A percentile compares a stretch with the other conserved stretches of the same genome.
phyloP scores from a whole-genome alignment of 1,284 basidiomycete species.

The Moesziomyces antarcticus region DNA sequence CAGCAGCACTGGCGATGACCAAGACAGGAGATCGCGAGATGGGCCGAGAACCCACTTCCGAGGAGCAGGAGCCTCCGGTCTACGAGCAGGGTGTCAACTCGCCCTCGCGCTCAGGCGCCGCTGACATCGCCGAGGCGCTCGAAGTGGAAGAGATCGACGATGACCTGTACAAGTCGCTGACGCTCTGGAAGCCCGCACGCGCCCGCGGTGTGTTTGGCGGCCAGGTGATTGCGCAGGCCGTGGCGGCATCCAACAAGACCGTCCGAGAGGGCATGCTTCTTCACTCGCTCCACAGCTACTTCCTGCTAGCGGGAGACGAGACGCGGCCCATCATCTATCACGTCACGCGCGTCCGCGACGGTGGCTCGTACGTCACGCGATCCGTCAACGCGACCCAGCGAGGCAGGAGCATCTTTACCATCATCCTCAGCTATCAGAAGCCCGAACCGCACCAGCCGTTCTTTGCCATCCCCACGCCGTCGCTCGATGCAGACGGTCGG shows the following conservation, averaged over 20 bases:
- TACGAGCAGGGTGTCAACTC: constrained; percentile 55
- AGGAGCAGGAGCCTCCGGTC: constrained; percentile 51
- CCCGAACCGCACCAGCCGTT: constrained; percentile 59
- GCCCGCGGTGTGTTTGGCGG: constrained; percentile 66
- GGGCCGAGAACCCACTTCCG: constrained; percentile 50
- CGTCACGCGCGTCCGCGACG: constrained; percentile 61
- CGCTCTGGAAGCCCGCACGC: constrained; percentile 58
- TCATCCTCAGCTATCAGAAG: constrained; percentile 61
- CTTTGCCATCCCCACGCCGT: constrained; percentile 58
- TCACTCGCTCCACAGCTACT: constrained; percentile 62
- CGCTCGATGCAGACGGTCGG: constrained; percentile 24
- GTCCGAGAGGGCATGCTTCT: constrained; percentile 51
- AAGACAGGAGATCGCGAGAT: constrained; percentile 40
- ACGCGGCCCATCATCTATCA: constrained; percentile 58
- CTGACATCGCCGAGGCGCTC: constrained; percentile 53
- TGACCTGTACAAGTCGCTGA: constrained; percentile 55
- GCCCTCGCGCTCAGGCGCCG: constrained; percentile 14
- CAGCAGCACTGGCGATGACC: constrained; percentile 12
- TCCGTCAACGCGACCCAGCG: constrained; percentile 61
- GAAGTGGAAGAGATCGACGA: constrained; percentile 59
- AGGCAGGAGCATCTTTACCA: constrained; percentile 55
- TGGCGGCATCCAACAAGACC: constrained; percentile 56
- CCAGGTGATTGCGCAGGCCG: constrained; percentile 61
- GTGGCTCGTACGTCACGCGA: constrained; percentile 62
- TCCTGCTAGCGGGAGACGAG: constrained; percentile 57